These are phyloP conservation scores for Phialophora tarda DNA, from an alignment of 2,329 filamentous ascomycete genomes.

Conservation along the genomic window DNA sequence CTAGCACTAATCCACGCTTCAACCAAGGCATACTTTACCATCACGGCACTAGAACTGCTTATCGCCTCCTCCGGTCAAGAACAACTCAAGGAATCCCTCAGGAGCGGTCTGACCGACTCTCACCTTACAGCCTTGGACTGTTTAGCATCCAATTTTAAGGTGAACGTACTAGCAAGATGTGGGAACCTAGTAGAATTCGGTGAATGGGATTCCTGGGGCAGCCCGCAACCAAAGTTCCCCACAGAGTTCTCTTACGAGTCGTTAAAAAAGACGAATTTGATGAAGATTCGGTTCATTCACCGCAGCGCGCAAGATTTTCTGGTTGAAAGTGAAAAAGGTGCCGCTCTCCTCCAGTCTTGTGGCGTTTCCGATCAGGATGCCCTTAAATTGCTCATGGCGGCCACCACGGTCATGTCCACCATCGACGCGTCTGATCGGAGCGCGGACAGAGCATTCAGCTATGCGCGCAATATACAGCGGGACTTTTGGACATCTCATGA, in stretches of 20 bases:
- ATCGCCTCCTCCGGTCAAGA: constrained; percentile 6
- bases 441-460: too few species aligned
- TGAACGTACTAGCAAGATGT: constrained; percentile 18
- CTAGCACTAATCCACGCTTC: constrained; percentile 4
- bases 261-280: not conserved
- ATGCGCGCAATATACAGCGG: not conserved
- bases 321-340: constrained; percentile 5
- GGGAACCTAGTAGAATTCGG: constrained; percentile 19
- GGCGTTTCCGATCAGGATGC: constrained; percentile 2
- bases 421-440: not conserved
- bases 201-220: not conserved
- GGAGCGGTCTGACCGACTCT: not conserved
- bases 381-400: not conserved
- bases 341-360: constrained; percentile 5
- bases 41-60: constrained; percentile 17
- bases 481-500: not conserved
- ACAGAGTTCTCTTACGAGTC: not conserved
- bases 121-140: not conserved
- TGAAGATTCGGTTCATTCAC: constrained; percentile 15
- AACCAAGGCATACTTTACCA: too few species aligned
- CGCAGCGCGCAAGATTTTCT: constrained; percentile 23
- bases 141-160: constrained; percentile 5
- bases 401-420: not conserved
- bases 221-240: not conserved
- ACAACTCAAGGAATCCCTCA: not conserved